phyloP scores from a whole-genome alignment of 805 yeast genomes.

The Suhomyces emberorum region DNA sequence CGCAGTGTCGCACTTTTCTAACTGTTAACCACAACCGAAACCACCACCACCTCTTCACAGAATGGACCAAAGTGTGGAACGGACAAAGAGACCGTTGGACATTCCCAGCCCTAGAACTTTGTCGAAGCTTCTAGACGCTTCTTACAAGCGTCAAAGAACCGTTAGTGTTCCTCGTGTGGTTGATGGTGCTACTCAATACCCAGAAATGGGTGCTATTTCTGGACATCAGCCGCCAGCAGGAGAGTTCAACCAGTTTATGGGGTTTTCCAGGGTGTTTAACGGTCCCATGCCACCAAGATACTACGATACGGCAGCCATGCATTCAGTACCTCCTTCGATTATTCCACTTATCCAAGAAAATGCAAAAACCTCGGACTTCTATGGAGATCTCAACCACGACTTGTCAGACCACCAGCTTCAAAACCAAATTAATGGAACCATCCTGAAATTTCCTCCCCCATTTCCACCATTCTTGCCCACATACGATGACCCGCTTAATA shows the following conservation, averaged over 20 bases:
- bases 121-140: conserved; percentile 10
- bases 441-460: conserved; percentile 38
- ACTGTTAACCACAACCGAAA: background rate
- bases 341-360: conserved; percentile 36
- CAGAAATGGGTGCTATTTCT: background rate
- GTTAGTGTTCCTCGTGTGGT: conserved; percentile 2
- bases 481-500: conserved; percentile 2
- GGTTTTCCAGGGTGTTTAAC: background rate
- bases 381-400: conserved; percentile 27
- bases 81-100: conserved; percentile 11
- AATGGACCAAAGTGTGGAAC: conserved; percentile 3
- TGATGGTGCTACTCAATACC: conserved; percentile 6
- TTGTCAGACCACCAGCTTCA: conserved; percentile 10
- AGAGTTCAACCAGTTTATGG: background rate
- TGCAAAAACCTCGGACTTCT: conserved; percentile 29
- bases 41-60: conserved; percentile 1
- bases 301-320: conserved; percentile 13
- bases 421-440: conserved; percentile 22
- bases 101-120: conserved; percentile 14
- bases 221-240: background rate
- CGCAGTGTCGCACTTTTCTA: background rate
- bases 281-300: background rate
- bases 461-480: conserved; percentile 26
- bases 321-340: conserved; percentile 35
- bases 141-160: conserved; percentile 2